A percentile compares a stretch with the other conserved stretches of the same genome.
Evolutionary conservation across 140 eudicot species (phyloP).

Genomic region (Erigeron philadelphicus): DNA sequence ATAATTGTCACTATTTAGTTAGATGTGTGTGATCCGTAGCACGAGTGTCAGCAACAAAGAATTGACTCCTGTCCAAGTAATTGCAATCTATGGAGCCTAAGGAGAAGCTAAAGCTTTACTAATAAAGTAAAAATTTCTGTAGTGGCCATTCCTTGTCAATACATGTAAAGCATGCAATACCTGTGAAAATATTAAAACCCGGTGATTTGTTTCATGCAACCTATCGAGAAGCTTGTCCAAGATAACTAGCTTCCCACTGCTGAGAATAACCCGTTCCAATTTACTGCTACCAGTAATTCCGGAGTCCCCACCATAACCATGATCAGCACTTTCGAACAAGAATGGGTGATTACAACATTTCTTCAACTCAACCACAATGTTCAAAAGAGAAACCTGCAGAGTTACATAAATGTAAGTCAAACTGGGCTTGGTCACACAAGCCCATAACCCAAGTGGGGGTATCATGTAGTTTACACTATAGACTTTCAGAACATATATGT

Average conservation of each 20-base stretch:
- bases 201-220: conserved; percentile 85
- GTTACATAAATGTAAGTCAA: conserved; percentile 13
- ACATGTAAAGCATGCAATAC: conserved; percentile 27
- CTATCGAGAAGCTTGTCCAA: conserved; percentile 89
- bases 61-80: conserved; percentile 2
- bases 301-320: conserved; percentile 97
- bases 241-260: conserved; percentile 95
- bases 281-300: conserved; percentile 76
- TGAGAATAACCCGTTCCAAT: conserved; percentile 76
- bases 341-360: conserved; percentile 99
- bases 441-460: too few species aligned
- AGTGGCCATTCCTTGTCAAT: background rate
- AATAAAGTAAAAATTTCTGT: background rate
- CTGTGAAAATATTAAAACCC: conserved; percentile 98
- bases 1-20: conserved; percentile 11
- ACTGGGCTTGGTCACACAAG: too few species aligned
- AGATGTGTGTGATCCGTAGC: conserved; percentile 5
- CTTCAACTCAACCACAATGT: conserved; percentile 98
- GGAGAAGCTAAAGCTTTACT: conserved; percentile 2
- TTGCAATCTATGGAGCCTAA: conserved; percentile 14
- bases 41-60: background rate
- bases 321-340: conserved; percentile 97
- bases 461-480: too few species aligned
- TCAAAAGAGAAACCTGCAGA: conserved; percentile 85
- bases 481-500: background rate